Conservation (phyloP, 352 stramenopile species). For the Pythium vanterpoolii region DNA sequence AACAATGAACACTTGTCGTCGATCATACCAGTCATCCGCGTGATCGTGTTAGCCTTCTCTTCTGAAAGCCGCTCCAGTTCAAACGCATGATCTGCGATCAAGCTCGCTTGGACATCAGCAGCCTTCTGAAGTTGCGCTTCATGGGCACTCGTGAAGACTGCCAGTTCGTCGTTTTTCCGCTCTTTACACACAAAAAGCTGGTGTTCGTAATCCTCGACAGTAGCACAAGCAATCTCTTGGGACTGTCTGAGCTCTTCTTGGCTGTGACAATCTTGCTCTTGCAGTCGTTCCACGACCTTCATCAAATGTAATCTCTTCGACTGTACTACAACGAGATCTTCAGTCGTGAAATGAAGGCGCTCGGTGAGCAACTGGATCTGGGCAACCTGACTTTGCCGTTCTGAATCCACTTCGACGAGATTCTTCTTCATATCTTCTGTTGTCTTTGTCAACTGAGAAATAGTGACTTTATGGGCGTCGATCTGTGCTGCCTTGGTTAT, state of each 20-base stretch:
- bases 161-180: background rate
- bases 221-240: background rate
- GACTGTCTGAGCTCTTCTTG: background rate
- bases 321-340: conserved; percentile 6
- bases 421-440: background rate
- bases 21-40: conserved; percentile 36
- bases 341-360: background rate
- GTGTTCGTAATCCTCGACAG: background rate
- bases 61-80: conserved; percentile 11
- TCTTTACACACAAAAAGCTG: background rate
- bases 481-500: background rate
- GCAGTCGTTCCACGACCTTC: background rate
- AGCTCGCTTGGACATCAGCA: background rate
- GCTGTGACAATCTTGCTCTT: background rate
- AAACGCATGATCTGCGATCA: background rate
- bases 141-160: background rate
- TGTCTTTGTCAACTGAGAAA: background rate
- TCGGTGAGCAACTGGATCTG: conserved; percentile 6
- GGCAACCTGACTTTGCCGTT: background rate
- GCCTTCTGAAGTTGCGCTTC: background rate
- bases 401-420: background rate
- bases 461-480: background rate
- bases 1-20: conserved; percentile 35
- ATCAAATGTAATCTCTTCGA: background rate
- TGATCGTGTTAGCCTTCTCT: conserved; percentile 23